Conservation (phyloP, 352 stramenopile genomes). For the Aphanomyces cochlioides region DNA sequence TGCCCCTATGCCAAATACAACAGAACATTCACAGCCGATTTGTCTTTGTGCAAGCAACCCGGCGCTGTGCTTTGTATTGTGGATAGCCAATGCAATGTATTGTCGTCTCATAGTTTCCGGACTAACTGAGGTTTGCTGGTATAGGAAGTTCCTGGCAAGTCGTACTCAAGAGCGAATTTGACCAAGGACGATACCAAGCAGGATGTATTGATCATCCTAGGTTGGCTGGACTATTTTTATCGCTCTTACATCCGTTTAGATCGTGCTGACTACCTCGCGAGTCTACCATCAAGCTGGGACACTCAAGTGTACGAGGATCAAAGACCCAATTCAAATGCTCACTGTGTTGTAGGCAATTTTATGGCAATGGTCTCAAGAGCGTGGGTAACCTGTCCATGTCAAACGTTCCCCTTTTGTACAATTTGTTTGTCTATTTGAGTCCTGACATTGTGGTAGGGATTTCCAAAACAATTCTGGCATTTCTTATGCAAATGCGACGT, state of each 20-base stretch:
- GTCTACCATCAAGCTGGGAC: background rate
- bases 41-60: slow-evolving; percentile 3
- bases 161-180: slow-evolving; percentile 6
- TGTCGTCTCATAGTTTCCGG: too few species aligned
- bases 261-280: slow-evolving; percentile 14
- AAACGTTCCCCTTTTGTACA: slow-evolving; percentile 17
- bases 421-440: background rate
- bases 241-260: background rate
- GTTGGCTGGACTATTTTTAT: background rate
- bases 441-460: slow-evolving; percentile 5
- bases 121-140: too few species aligned
- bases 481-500: slow-evolving; percentile 7
- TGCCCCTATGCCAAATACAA: slow-evolving; percentile 23
- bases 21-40: slow-evolving; percentile 6
- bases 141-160: slow-evolving; percentile 7
- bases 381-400: slow-evolving; percentile 13
- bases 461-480: slow-evolving; percentile 26
- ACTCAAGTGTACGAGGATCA: slow-evolving; percentile 6
- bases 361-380: background rate
- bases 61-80: slow-evolving; percentile 27
- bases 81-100: slow-evolving; percentile 24
- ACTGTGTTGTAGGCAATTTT: slow-evolving; percentile 22
- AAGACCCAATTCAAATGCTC: background rate
- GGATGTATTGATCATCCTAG: slow-evolving; percentile 19
- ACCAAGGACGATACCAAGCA: slow-evolving; percentile 15